Base-by-base conservation (phyloP, 805 yeast genomes). In the Barnettozyma botsteinii region DNA sequence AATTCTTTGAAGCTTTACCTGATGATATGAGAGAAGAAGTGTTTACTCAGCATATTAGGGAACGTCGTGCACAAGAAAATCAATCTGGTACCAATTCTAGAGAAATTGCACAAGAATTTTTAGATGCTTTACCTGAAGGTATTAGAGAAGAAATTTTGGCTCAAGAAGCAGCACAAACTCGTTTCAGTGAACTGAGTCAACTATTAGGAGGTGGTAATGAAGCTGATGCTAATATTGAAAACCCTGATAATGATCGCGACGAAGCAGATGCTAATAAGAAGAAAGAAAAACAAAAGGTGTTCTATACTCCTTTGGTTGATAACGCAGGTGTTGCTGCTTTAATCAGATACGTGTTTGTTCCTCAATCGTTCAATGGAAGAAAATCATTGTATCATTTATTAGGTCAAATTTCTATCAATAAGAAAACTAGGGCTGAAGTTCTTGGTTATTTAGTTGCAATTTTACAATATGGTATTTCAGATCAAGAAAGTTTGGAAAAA, bases 21-120 rank as follows among this genome's bases (percentile, higher is more conserved):
- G 95, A 86, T 32, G 93, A 85, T 38, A 84, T 89, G 85, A 69
- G 96, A 36, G 95, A 87, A 47, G 96, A 89, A 54, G 97, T 88
- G 0, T 79, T 85, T 55, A 77, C 89, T 0, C 91, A 87, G 47
- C 95, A 88, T 53, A 66, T 87, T 7, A 66, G 88, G 31, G 93
- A 85, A 49, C 67, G 89, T 43, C 69, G 93, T 44, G 81, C 69
- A 32, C 76, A 67, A 64, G 85, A 73, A 2, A 56, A 63, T 12
- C 54, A 61, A 31, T 63, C 45, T 56, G 67, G 77, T 1, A 56
- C 62, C 1, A 64, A 70, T 12, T 66, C 75, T 3, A 66, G 85
- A 22, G 95, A 84, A 50, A 73, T 85, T 38, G 94, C 81, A 49
- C 81, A 87, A 0, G 87, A 80, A 31, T 88, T 87, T 58, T 66